Evolutionary conservation across 495 filamentous ascomycete species (phyloP).

Genomic region (Annulohypoxylon nitens): DNA sequence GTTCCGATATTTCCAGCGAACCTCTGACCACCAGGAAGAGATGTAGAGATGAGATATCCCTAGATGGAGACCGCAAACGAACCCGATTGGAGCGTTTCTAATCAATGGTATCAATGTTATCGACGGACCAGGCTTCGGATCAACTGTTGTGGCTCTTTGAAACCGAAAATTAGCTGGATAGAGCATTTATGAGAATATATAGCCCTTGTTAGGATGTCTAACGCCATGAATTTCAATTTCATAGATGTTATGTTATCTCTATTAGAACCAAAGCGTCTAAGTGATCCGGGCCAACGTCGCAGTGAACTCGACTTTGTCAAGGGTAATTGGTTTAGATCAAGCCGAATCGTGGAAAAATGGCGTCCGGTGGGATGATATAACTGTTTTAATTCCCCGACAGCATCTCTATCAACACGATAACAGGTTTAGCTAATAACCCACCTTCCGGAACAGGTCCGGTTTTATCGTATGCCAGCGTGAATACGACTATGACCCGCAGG

Average conservation of each 20-base stretch:
- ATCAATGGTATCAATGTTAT: background rate
- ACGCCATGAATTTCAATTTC: background rate
- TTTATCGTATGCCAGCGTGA: slow-evolving; percentile 9
- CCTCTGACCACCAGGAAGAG: background rate
- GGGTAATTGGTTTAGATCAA: slow-evolving; percentile 6
- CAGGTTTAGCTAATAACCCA: slow-evolving; percentile 12
- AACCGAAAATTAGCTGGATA: too few relatives aligned
- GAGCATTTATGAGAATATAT: too few relatives aligned
- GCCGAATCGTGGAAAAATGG: slow-evolving; percentile 41
- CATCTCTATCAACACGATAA: slow-evolving; percentile 1
- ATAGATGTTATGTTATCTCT: background rate
- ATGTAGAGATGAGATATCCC: background rate
- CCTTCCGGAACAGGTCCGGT: slow-evolving; percentile 34
- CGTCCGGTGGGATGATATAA: slow-evolving; percentile 33
- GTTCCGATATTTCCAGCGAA: background rate
- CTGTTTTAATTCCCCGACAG: slow-evolving; percentile 9
- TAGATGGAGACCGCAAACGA: background rate
- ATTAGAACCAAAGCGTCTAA: background rate
- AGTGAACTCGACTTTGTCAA: background rate
- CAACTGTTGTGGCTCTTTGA: too few relatives aligned
- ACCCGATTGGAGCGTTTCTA: background rate
- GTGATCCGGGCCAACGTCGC: background rate
- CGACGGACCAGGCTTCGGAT: too few relatives aligned
- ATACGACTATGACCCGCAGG: slow-evolving; percentile 14
- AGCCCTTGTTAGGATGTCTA: too few relatives aligned